phyloP scores from a whole-genome alignment of 2,329 filamentous ascomycete species.

The Nothomitra cinnamomea region DNA sequence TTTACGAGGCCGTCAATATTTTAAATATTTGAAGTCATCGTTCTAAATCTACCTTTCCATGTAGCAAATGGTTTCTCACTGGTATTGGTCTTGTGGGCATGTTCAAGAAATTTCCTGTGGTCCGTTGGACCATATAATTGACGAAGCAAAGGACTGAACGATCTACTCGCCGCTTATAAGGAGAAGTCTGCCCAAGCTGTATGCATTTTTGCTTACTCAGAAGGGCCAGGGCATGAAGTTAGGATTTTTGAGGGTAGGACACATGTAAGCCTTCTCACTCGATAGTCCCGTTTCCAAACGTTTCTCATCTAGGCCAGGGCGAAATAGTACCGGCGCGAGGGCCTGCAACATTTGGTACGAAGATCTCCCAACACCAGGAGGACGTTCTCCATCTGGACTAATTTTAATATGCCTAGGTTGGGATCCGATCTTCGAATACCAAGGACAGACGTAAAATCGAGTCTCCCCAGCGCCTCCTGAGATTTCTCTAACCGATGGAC shows the following conservation, averaged over 20 bases:
- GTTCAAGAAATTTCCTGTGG: neutral
- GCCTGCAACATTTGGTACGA: conserved; percentile 63
- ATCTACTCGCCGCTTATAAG: conserved; percentile 70
- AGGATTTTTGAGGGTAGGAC: conserved; percentile 86
- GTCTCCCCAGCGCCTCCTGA: neutral
- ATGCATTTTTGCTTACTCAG: conserved; percentile 86
- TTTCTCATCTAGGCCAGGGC: conserved; percentile 28
- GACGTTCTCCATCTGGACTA: neutral
- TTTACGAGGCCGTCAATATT: conserved; percentile 8
- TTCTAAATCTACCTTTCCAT: conserved; percentile 2
- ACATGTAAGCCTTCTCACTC: conserved; percentile 31
- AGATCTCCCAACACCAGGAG: neutral
- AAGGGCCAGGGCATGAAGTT: conserved; percentile 47
- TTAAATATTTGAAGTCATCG: too few relatives aligned
- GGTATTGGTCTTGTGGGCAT: conserved; percentile 42
- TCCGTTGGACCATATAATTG: neutral
- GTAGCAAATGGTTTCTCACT: conserved; percentile 85
- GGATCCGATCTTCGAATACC: conserved; percentile 92
- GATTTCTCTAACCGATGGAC: neutral
- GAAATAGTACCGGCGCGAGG: conserved; percentile 76
- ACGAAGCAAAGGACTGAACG: conserved; percentile 58
- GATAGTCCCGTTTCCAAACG: neutral
- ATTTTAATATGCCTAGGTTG: conserved; percentile 44
- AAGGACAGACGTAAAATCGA: conserved; percentile 52
- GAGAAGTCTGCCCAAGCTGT: conserved; percentile 88